These are phyloP conservation scores for Corallochytrium limacisporum DNA, from an alignment of 78 protist species.

Conservation along the genomic window DNA sequence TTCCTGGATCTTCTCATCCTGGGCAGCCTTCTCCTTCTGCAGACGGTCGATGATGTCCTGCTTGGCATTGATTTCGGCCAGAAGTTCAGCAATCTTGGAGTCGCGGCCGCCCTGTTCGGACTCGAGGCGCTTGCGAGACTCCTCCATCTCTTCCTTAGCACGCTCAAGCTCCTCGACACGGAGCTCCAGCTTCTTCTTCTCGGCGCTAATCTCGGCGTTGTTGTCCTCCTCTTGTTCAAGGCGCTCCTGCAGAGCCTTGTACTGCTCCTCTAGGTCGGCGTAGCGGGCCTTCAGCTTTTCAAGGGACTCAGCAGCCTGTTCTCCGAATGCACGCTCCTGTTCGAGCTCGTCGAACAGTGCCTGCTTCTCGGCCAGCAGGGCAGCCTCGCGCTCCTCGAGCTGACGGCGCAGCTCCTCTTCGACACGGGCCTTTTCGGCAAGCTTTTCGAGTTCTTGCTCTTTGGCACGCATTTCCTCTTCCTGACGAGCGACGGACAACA, in stretches of 20 bases:
- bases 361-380: constrained; percentile 33
- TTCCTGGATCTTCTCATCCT: neutral
- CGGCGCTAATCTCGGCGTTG: neutral
- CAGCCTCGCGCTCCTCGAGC: constrained; percentile 31
- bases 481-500: constrained; percentile 17
- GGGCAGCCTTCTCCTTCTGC: neutral
- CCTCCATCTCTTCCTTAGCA: constrained; percentile 23
- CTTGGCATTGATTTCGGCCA: neutral
- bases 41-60: neutral
- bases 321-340: constrained; percentile 23
- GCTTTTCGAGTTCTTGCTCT: neutral
- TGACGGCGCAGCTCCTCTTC: constrained; percentile 39
- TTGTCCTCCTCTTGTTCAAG: constrained; percentile 5
- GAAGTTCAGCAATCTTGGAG: neutral
- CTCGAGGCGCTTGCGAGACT: neutral
- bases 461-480: constrained; percentile 14
- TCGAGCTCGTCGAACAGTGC: constrained; percentile 28
- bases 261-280: constrained; percentile 30
- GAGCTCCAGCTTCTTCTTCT: constrained; percentile 8
- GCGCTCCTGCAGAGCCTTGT: constrained; percentile 11
- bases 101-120: neutral
- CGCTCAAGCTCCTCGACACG: constrained; percentile 28
- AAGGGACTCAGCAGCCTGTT: too few relatives aligned
- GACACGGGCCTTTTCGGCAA: constrained; percentile 19
- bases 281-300: constrained; percentile 33